Evolutionary conservation across 164 flowering plant species (phyloP), one percentile per base, ranked within the genome.

Genomic region (Cinnamomum chago): DNA sequence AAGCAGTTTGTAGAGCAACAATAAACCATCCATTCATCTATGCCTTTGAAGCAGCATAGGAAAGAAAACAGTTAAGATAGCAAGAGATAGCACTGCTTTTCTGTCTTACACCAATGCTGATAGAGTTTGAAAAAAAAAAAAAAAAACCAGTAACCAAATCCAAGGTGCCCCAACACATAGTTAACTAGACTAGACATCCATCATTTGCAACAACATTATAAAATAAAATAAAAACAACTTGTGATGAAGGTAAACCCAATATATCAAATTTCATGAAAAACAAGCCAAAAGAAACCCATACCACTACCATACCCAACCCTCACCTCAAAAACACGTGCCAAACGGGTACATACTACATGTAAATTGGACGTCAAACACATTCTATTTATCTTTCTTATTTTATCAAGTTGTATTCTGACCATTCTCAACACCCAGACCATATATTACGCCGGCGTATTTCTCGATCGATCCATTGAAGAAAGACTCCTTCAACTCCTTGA

Each of bases 401-500:
- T 28, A 33, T 33, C 64, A 55, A 30, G 35, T 47, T 25, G 50
- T 51, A 75, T 40, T 67, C 66, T 79, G 81, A 70, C 81, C 89
- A 82, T 82, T 83, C 74, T 84, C 88, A 75, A 85, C 85, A 58
- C 86, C 85, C 60, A 84, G 74, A 72, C 88, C 88, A 72, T 81
- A 86, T 83, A 86, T 71, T 25, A 87, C 86, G 75, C 90, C 92
- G 60, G 86, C 83, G 76, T 85, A 84, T 72, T 82, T 89, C 82
- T 87, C 90, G 12, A 82, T 70, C 2, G 82, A 82, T 51, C 89
- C 90, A 78, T 65, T 73, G 76, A 86, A 87, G 87, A 78, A 85
- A 50, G 70, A 73, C 20, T 87, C 86, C 74, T 79, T 85, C 84
- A 89, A 73, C 76, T 86, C 87, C 85, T 80, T 87, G 79, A 89